Percentiles rank a stretch among this genome's conserved stretches.
phyloP scores from a whole-genome alignment of 2,329 filamentous ascomycete species.

The Penicillium sp. region DNA sequence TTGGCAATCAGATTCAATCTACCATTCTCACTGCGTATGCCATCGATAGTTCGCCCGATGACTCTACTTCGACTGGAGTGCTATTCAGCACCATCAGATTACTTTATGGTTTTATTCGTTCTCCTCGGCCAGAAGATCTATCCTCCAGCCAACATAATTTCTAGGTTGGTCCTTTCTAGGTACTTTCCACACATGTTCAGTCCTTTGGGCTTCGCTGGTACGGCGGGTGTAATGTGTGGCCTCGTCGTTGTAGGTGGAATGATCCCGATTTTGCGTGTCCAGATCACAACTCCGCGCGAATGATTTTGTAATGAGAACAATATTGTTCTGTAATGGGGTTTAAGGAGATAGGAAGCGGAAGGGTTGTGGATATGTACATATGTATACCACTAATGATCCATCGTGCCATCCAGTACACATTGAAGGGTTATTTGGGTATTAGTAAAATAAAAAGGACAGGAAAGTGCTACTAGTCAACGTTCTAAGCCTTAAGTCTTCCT shows the following conservation, averaged over 20 bases:
- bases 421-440: no score
- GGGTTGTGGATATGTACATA: no score
- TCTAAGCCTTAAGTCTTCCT: constrained; percentile 20
- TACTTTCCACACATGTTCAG: constrained; percentile 42
- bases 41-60: constrained; percentile 57
- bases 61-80: constrained; percentile 57
- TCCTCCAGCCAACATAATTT: not conserved
- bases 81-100: constrained; percentile 60
- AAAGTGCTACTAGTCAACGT: not conserved
- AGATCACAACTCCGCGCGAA: not conserved
- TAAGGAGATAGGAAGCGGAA: no score
- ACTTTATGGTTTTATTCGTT: constrained; percentile 54
- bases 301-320: not conserved
- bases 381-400: no score
- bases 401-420: no score
- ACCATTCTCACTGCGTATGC: constrained; percentile 62
- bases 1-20: constrained; percentile 62
- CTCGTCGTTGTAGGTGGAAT: constrained; percentile 35
- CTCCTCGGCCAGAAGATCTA: constrained; percentile 12
- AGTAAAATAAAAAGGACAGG: no score
- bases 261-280: constrained; percentile 18
- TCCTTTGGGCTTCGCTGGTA: constrained; percentile 2
- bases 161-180: constrained; percentile 25
- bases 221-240: constrained; percentile 24
- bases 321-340: no score